Evolutionary conservation across 1,284 basidiomycete species (phyloP).

Genomic region (Ustilago vetiveriae): DNA sequence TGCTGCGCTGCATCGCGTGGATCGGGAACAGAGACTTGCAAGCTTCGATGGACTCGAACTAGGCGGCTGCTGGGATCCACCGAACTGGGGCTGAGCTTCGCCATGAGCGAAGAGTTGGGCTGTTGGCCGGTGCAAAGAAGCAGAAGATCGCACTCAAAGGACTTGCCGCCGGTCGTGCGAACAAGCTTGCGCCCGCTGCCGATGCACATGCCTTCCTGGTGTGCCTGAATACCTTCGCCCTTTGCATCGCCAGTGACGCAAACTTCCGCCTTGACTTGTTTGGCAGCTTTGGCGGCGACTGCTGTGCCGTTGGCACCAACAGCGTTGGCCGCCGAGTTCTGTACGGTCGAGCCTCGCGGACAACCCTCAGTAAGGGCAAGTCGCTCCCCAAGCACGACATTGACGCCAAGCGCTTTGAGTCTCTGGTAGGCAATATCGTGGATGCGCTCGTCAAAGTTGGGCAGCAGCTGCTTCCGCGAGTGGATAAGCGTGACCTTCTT

Average conservation of each 20-base stretch:
- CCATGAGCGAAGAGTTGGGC: conserved; percentile 63
- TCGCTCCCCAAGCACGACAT: conserved; percentile 64
- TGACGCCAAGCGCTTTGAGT: conserved; percentile 60
- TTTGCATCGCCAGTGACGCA: conserved; percentile 47
- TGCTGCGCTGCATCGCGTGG: conserved; percentile 53
- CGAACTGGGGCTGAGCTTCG: conserved; percentile 55
- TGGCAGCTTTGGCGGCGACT: conserved; percentile 7
- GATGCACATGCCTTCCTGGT: conserved; percentile 50
- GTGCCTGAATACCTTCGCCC: conserved; percentile 49
- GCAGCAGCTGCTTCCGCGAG: conserved; percentile 61
- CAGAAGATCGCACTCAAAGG: conserved; percentile 61
- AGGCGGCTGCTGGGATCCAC: conserved; percentile 59
- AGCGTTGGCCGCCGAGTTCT: conserved; percentile 21
- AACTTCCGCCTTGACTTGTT: conserved; percentile 19
- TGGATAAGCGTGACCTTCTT: conserved; percentile 65
- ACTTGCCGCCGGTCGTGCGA: conserved; percentile 61
- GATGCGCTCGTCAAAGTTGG: conserved; percentile 63
- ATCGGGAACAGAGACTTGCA: conserved; percentile 61
- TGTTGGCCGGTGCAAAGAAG: conserved; percentile 66
- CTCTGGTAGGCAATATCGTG: conserved; percentile 58
- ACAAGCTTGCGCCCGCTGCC: conserved; percentile 55
- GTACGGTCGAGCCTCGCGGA: conserved; percentile 55
- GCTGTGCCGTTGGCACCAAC: conserved; percentile 7
- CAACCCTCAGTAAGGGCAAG: conserved; percentile 63
- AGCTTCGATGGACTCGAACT: conserved; percentile 53